A percentile compares a stretch with the other conserved stretches of the same genome.
Evolutionary conservation across 768 basidiomycete species (phyloP).

Genomic region (Boletus subcaerulescens): DNA sequence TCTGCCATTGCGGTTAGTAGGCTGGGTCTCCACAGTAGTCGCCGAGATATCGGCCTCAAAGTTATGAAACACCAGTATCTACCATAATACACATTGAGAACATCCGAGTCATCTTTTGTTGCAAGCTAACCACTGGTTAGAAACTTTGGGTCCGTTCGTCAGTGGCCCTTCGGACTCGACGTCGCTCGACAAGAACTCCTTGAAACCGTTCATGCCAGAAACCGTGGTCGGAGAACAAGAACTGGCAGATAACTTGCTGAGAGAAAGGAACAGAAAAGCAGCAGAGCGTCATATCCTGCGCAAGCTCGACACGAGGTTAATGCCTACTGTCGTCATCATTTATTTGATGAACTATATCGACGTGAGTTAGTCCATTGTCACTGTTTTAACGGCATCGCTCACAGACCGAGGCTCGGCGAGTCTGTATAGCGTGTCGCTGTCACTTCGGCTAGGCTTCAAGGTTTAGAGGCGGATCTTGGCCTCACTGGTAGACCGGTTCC

Average conservation of each 20-base stretch:
- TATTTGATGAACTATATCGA: constrained; percentile 29
- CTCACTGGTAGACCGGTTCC: constrained; percentile 24
- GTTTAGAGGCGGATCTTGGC: constrained; percentile 39
- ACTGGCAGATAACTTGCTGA: constrained; percentile 10
- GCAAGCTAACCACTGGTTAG: too few species aligned
- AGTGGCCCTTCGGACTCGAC: neutral
- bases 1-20: too few species aligned
- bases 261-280: constrained; percentile 7
- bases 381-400: neutral
- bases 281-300: constrained; percentile 24
- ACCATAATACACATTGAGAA: neutral
- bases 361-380: constrained; percentile 4
- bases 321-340: constrained; percentile 28
- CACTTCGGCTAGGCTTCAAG: constrained; percentile 38
- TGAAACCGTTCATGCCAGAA: constrained; percentile 4
- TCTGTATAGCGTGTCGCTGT: constrained; percentile 37
- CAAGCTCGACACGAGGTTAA: constrained; percentile 28
- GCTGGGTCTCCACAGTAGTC: too few species aligned
- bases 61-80: neutral
- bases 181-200: constrained; percentile 1
- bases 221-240: neutral
- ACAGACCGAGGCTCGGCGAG: neutral
- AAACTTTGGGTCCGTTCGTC: neutral
- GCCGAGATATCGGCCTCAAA: too few species aligned
- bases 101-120: neutral